Conservation (phyloP, 352 stramenopile genomes). For the Globisporangium camurandrum region DNA sequence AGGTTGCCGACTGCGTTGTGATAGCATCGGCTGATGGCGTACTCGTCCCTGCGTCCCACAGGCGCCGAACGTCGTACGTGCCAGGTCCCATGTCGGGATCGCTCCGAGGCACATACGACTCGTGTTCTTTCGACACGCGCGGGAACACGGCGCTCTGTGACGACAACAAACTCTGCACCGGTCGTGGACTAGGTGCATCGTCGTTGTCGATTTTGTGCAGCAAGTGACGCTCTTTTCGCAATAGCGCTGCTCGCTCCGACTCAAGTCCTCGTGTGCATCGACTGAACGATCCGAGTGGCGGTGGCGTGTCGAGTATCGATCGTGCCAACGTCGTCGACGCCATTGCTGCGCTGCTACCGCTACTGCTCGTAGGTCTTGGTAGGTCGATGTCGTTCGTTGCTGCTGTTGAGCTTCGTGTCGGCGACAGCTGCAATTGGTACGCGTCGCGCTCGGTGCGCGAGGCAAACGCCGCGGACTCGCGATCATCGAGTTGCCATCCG, state of each 20-base stretch:
- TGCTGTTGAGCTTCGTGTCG: background rate
- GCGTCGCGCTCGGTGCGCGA: slow-evolving; percentile 10
- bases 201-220: background rate
- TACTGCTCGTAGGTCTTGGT: background rate
- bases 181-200: background rate
- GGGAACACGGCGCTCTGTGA: slow-evolving; percentile 9
- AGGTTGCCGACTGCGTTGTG: background rate
- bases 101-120: background rate
- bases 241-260: background rate
- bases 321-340: no score
- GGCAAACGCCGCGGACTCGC: slow-evolving; percentile 13
- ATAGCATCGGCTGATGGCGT: no score
- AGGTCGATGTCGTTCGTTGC: background rate
- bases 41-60: slow-evolving; percentile 44
- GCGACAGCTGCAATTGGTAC: slow-evolving; percentile 10
- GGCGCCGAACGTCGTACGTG: slow-evolving; percentile 35
- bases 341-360: background rate
- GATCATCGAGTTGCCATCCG: slow-evolving; percentile 15
- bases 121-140: slow-evolving; percentile 2
- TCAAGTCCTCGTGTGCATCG: slow-evolving; percentile 6
- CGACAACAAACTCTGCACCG: slow-evolving; percentile 4
- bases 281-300: slow-evolving; percentile 7
- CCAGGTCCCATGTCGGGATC: slow-evolving; percentile 16
- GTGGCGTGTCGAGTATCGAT: background rate
- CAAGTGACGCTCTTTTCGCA: background rate